Percentiles rank a stretch among this genome's conserved stretches.
phyloP scores from a whole-genome alignment of 2,329 filamentous ascomycete species.

The Fusarium oligoseptatum region DNA sequence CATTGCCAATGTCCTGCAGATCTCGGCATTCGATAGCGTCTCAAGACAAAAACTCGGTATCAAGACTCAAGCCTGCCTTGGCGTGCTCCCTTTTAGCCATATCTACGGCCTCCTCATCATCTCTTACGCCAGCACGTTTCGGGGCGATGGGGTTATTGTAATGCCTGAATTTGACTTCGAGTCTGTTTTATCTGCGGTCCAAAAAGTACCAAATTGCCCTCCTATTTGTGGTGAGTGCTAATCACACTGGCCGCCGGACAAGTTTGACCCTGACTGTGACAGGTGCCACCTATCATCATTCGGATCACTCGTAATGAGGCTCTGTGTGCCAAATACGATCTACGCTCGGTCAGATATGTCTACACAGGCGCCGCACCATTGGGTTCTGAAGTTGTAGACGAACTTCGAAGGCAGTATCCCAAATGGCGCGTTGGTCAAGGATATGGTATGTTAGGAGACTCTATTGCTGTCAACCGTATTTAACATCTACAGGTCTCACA shows the following conservation, averaged over 20 bases:
- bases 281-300: not conserved
- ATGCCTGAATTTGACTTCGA: constrained; percentile 81
- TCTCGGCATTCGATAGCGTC: constrained; percentile 59
- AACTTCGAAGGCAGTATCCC: not conserved
- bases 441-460: not conserved
- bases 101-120: constrained; percentile 85
- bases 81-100: constrained; percentile 82
- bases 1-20: constrained; percentile 80
- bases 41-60: constrained; percentile 52
- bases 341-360: not conserved
- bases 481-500: constrained; percentile 62
- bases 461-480: not conserved
- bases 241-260: not conserved
- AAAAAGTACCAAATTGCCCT: not conserved
- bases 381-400: not conserved
- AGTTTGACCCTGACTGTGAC: not conserved
- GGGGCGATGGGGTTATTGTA: constrained; percentile 78
- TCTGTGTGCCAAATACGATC: not conserved
- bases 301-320: not conserved
- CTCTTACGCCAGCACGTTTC: constrained; percentile 67
- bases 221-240: not conserved
- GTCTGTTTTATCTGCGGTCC: constrained; percentile 60
- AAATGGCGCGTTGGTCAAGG: not conserved
- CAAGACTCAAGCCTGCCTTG: constrained; percentile 64
- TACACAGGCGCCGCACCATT: not conserved